Conservation (phyloP, 352 stramenopile genomes). For the Phytophthora sansomeana region DNA sequence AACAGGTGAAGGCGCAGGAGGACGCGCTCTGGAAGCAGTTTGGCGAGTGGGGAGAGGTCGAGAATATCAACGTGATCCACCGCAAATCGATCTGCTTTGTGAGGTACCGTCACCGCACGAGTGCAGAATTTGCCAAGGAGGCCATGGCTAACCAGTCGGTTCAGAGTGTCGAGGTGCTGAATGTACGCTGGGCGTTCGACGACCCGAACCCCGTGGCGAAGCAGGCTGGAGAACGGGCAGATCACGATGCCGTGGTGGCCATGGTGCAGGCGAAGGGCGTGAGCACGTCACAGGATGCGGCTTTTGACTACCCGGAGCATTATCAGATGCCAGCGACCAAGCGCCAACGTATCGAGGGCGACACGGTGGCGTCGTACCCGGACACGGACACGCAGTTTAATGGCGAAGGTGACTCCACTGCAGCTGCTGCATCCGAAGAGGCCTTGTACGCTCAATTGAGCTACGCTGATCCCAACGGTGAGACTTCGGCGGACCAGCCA, state of each 20-base stretch:
- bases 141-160: slow-evolving; percentile 93
- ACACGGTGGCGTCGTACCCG: slow-evolving; percentile 74
- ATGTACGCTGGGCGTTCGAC: slow-evolving; percentile 93
- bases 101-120: slow-evolving; percentile 81
- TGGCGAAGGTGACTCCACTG: neutral
- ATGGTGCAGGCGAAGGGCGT: slow-evolving; percentile 81
- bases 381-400: slow-evolving; percentile 73
- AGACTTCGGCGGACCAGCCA: slow-evolving; percentile 26
- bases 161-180: slow-evolving; percentile 90
- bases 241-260: slow-evolving; percentile 90
- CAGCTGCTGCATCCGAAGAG: slow-evolving; percentile 22
- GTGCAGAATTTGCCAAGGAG: slow-evolving; percentile 86
- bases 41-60: slow-evolving; percentile 93
- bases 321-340: slow-evolving; percentile 80
- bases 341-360: slow-evolving; percentile 71
- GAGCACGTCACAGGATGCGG: slow-evolving; percentile 57
- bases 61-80: slow-evolving; percentile 94
- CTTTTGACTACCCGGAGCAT: slow-evolving; percentile 83
- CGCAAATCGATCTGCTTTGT: slow-evolving; percentile 93
- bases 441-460: slow-evolving; percentile 62
- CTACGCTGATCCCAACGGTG: slow-evolving; percentile 59
- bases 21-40: slow-evolving; percentile 88
- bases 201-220: slow-evolving; percentile 95
- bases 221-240: slow-evolving; percentile 81
- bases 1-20: slow-evolving; percentile 65